Base-by-base conservation (phyloP, 75 land plant genomes). In the Cupressus sempervirens region DNA sequence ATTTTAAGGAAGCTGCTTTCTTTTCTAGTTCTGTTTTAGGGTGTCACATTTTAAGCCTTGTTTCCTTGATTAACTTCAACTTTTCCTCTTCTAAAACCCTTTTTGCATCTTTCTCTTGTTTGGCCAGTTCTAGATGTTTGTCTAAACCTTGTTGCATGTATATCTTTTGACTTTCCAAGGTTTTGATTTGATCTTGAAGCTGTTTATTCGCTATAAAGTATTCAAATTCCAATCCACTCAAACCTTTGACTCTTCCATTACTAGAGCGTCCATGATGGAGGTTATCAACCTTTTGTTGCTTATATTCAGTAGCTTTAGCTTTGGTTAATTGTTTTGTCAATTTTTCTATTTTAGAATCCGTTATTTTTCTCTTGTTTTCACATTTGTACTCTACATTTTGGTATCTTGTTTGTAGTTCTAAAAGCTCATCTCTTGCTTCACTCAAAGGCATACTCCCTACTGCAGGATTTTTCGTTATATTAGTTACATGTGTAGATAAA, bases 121-220 rank as follows among this genome's bases (percentile, higher is more conserved):
- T 88, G 34, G 93, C 92, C 50, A 94, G 88, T 43, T 90, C 91
- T 54, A 87, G 83, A 48, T 89, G 67, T 86, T 79, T 86, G 85
- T 93, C 93, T 88, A 96, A 81, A 82, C 91, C 93, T 83, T 80
- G 84, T 80, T 92, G 95, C 84, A 93, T 91, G 58, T 87, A 91
- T 50, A 85, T 38, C 83, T 89, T 96, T 86, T 94, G 95, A 86
- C 84, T 83, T 83, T 93, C 95, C 54, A 92, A 74, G 45, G 82
- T 84, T 84, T 87, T 85, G 54, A 96, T 90, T 95, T 94, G 88
- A 43, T 91, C 93, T 84, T 94, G 86, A 45, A 95, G 91, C 74
- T 88, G 93, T 84, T 94, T 91, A 83, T 92, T 92, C 62, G 89
- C 84, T 62, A 86, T 30, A 56, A 87, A 85, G 15, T 91, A 87